These are phyloP conservation scores for Penicillium thymicola DNA, from an alignment of 2,329 filamentous ascomycete species.

Conservation along the genomic window DNA sequence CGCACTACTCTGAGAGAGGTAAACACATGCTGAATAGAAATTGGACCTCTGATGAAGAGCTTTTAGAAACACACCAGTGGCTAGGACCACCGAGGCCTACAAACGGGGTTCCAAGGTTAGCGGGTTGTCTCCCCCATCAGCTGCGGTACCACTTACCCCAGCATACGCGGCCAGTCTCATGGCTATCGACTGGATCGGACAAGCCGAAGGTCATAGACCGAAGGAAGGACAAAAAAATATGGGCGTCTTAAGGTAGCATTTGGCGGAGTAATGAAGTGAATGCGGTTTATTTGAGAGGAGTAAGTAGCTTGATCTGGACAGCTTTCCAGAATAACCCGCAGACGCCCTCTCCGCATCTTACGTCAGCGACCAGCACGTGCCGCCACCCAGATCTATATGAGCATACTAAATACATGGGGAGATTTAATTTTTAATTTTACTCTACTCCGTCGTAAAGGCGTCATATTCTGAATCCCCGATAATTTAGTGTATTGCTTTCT, in stretches of 20 bases:
- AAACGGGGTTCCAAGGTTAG: conserved; percentile 11
- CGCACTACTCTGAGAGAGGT: conserved; percentile 92
- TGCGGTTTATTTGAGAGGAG: conserved; percentile 9
- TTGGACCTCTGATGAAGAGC: conserved; percentile 94
- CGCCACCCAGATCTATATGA: conserved; percentile 3
- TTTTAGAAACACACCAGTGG: conserved; percentile 77
- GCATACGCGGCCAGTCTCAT: conserved; percentile 53
- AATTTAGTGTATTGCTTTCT: background rate
- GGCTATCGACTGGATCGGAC: conserved; percentile 23
- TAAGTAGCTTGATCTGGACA: conserved; percentile 25
- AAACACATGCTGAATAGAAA: conserved; percentile 97
- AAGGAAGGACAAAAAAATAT: conserved; percentile 6
- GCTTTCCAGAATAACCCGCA: conserved; percentile 20
- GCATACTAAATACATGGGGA: background rate
- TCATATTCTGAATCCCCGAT: no score
- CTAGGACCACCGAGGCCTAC: conserved; percentile 77
- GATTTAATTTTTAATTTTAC: background rate
- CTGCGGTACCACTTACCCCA: conserved; percentile 43
- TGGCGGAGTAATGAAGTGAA: conserved; percentile 10
- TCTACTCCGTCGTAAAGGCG: background rate
- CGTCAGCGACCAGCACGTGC: conserved; percentile 24
- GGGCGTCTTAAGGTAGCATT: conserved; percentile 7
- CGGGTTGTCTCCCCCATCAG: background rate
- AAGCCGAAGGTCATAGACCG: conserved; percentile 31
- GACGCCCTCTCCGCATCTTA: conserved; percentile 26